Base-by-base conservation (phyloP, 345 rosid genomes). In the Corchorus capsularis region DNA sequence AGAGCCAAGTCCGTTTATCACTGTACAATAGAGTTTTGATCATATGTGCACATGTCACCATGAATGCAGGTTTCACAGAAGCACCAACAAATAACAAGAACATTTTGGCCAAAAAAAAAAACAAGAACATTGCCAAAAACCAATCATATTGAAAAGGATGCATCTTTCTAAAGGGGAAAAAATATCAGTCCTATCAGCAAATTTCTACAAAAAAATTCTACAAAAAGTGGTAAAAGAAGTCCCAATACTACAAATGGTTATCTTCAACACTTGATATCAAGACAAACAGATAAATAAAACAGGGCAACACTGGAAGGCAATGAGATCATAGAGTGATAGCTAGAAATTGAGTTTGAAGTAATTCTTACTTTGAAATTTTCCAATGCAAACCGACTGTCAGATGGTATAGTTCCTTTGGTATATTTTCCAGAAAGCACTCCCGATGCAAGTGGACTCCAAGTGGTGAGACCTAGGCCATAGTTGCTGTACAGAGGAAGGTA, bases 361-460 rank as follows among this genome's bases (percentile, higher is more conserved):
- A 75, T 34, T 49, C 67, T 70, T 82, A 92, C 98, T 80, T 91
- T 93, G 88, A 93, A 96, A 82, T 92, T 96, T 82, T 96, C 99
- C 87, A 96, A 82, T 11, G 98, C 94, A 79, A 96, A 96, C 55
- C 97, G 89, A 47, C 99, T 96, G 77, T 96, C 98, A 14, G 95
- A 72, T 22, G 99, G 99, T 80, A 96, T 83, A 32, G 69, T 69
- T 77, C 99, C 98, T 84, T 90, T 93, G 88, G 83, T 88, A 85
- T 96, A 93, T 69, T 96, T 96, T 73, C 99, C 99, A 77, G 97
- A 91, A 82, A 96, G 98, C 69, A 96, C 99, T 55, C 99, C 98
- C 4, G 98, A 93, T 47, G 99, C 93, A 60, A 96, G 97, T 55
- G 99, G 99, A 73, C 99, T 96, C 99, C 99, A 96, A 6, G 98